Evolutionary conservation across 257 asterid genomes (phyloP), one percentile per base, ranked within the genome.

Genomic region (Lycium ferocissimum): DNA sequence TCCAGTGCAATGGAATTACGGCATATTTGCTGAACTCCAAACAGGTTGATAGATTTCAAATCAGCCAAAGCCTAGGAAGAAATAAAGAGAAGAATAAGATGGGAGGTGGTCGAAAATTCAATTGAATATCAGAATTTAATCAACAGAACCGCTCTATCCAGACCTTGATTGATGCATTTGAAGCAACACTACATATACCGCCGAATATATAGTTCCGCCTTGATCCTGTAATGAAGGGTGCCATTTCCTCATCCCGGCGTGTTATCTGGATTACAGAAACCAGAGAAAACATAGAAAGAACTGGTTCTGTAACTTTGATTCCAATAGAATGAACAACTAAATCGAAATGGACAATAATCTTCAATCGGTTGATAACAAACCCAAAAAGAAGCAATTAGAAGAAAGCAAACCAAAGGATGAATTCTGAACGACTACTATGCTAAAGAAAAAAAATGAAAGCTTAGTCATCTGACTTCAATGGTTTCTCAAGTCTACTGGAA

Each of bases 21-120:
- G 86, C 98, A 95, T 89, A 97, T 93, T 90, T 97, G 99, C 91
- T 97, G 99, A 86, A 97, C 98, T 26, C 99, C 99, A 82, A 95
- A 95, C 88, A 97, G 98, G 94, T 95, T 97, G 92, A 97, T 94
- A 58, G 97, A 93, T 85, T 90, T 94, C 92, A 97, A 92, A 86
- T 94, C 98, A 88, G 94, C 89, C 95, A 97, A 91, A 89, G 98
- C 99, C 99, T 97, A 83, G 83, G 59, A 88, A 40, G 82, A 80
- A 54, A 84, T 13, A 87, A 76, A 79, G 56, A 56, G 47, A 78
- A 53, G 65, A 26, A 53, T 78, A 53, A 53, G 82, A 53, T 78
- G 65, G 65, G 65, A 15, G 26, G 49, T 53, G 17, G 47, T 33
- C 0, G n/a, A 49, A 53, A 33, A 53, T 33, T 78, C 82, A 78